phyloP scores from a whole-genome alignment of 2,329 filamentous ascomycete species.

The Teratosphaeria gauchensis region DNA sequence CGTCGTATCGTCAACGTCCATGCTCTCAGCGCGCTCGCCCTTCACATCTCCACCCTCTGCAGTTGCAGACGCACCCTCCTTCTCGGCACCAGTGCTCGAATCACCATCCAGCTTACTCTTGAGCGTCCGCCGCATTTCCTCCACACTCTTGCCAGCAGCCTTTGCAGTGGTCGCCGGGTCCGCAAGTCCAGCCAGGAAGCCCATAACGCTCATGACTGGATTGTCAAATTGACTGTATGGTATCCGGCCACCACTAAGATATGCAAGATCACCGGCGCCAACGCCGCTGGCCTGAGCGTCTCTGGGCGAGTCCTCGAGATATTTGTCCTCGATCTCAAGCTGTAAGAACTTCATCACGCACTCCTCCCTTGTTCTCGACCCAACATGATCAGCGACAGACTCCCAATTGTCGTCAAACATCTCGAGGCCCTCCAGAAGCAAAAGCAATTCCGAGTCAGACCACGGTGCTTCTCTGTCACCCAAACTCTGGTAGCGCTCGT shows the following conservation, averaged over 20 bases:
- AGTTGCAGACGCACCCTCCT: slow-evolving; percentile 25
- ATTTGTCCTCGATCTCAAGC: slow-evolving; percentile 95
- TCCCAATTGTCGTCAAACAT: slow-evolving; percentile 94
- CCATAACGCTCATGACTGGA: slow-evolving; percentile 90
- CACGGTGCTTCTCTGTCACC: slow-evolving; percentile 78
- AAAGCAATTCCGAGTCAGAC: slow-evolving; percentile 82
- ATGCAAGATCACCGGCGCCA: slow-evolving; percentile 44
- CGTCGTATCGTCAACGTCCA: slow-evolving; percentile 50
- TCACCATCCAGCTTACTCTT: slow-evolving; percentile 66
- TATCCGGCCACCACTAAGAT: slow-evolving; percentile 62
- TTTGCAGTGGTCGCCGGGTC: slow-evolving; percentile 85
- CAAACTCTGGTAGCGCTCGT: slow-evolving; percentile 69
- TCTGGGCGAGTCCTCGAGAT: slow-evolving; percentile 55
- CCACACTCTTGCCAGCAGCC: slow-evolving; percentile 77
- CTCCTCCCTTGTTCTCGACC: slow-evolving; percentile 84
- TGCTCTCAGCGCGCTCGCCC: slow-evolving; percentile 38
- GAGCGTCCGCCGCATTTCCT: slow-evolving; percentile 72
- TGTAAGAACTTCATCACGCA: slow-evolving; percentile 95
- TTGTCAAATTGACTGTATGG: slow-evolving; percentile 92
- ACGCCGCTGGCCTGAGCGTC: slow-evolving; percentile 41
- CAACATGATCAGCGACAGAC: slow-evolving; percentile 83
- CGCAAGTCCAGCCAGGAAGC: slow-evolving; percentile 82
- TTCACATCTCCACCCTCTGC: slow-evolving; percentile 37
- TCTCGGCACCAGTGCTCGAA: slow-evolving; percentile 34
- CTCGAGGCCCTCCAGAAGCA: slow-evolving; percentile 83